These are phyloP conservation scores for Daldinia bambusicola DNA, from an alignment of 495 filamentous ascomycete species.

Conservation along the genomic window DNA sequence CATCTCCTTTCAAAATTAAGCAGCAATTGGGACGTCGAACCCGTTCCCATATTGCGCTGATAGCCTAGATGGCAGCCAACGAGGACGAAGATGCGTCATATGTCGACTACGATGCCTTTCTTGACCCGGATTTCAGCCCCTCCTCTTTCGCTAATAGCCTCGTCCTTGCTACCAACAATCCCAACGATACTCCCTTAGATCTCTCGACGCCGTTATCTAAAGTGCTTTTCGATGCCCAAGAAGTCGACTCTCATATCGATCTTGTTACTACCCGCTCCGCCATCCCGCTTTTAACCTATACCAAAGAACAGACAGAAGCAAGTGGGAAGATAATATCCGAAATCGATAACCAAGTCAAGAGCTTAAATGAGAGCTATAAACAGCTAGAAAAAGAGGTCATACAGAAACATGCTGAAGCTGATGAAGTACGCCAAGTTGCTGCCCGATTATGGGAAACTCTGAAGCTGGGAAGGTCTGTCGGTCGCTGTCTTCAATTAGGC, in stretches of 20 bases:
- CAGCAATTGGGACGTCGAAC: conserved; percentile 22
- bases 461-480: conserved; percentile 78
- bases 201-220: conserved; percentile 92
- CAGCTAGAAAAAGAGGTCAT: conserved; percentile 85
- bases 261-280: conserved; percentile 85
- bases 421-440: conserved; percentile 77
- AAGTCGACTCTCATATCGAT: conserved; percentile 96
- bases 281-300: conserved; percentile 82
- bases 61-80: conserved; percentile 41
- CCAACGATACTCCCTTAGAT: conserved; percentile 87
- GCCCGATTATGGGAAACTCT: conserved; percentile 81
- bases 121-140: conserved; percentile 83
- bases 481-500: conserved; percentile 78
- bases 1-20: neutral
- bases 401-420: conserved; percentile 81
- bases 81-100: conserved; percentile 75
- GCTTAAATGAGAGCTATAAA: conserved; percentile 82
- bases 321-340: conserved; percentile 74
- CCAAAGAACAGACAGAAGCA: conserved; percentile 73
- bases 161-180: conserved; percentile 89
- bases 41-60: conserved; percentile 12
- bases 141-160: conserved; percentile 86
- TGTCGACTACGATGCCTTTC: conserved; percentile 94
- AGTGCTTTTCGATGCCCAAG: conserved; percentile 96
- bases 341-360: conserved; percentile 78